Conservation (phyloP, 345 rosid genomes). For the Arabidopsis thaliana region TAIR10.1 NC_003070.9:23235501-23236000, state of each 20-base stretch:
- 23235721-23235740: conserved; percentile 99
- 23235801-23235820: conserved; percentile 99
- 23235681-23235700: conserved; percentile 98
- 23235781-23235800: conserved; percentile 86
- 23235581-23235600: conserved; percentile 94
- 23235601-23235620: conserved; percentile 96
- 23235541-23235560: conserved; percentile 99
- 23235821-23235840: conserved; percentile 99
- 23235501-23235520: conserved; percentile 99
- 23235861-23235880: conserved; percentile 68
- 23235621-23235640: conserved; percentile 98
- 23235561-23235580: conserved; percentile 95
- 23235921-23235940: conserved; percentile 9
- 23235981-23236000: conserved; percentile 42
- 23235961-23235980: conserved; percentile 35
- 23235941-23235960: neutral
- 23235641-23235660: conserved; percentile 91
- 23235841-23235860: conserved; percentile 83
- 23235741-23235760: conserved; percentile 98
- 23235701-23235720: conserved; percentile 99
- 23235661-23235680: conserved; percentile 93
- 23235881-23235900: conserved; percentile 13
- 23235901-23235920: conserved; percentile 15
- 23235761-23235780: conserved; percentile 93
- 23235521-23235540: conserved; percentile 98